A percentile compares a stretch with the other conserved stretches of the same genome.
Evolutionary conservation across 768 basidiomycete genomes (phyloP).

Genomic region (Leccinum broughii): DNA sequence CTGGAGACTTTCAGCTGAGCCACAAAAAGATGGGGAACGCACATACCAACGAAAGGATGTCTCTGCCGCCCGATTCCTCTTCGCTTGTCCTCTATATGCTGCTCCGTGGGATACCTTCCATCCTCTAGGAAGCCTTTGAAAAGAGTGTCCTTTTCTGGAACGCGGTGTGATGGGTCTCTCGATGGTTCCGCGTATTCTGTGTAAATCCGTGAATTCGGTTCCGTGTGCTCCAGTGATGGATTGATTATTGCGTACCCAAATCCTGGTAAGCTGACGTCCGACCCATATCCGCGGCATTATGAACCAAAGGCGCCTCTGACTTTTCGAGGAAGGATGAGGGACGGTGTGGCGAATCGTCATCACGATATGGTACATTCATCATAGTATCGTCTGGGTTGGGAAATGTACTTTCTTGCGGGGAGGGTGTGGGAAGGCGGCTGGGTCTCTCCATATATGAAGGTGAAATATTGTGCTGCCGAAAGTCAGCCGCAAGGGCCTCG

Average conservation of each 20-base stretch:
- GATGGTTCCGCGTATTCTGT: constrained; percentile 68
- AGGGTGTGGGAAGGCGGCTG: constrained; percentile 20
- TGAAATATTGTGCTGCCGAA: constrained; percentile 22
- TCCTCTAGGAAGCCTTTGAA: constrained; percentile 44
- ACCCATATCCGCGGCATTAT: constrained; percentile 44
- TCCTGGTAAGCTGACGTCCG: constrained; percentile 48
- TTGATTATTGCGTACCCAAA: constrained; percentile 42
- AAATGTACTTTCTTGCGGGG: constrained; percentile 7
- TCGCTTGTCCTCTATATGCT: constrained; percentile 87
- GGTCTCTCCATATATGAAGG: constrained; percentile 15
- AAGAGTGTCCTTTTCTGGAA: constrained; percentile 42
- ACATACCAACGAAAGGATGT: constrained; percentile 75
- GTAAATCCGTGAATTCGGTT: constrained; percentile 6
- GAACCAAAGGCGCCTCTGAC: constrained; percentile 42
- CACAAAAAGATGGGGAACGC: background rate
- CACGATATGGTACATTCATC: constrained; percentile 22
- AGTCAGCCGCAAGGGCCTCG: constrained; percentile 28
- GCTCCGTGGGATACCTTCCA: constrained; percentile 64
- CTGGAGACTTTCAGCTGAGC: constrained; percentile 34
- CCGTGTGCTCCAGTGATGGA: background rate
- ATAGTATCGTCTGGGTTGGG: constrained; percentile 6
- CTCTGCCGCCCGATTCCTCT: constrained; percentile 81
- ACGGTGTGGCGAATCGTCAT: constrained; percentile 22
- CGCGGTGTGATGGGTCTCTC: constrained; percentile 21
- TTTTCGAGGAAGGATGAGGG: constrained; percentile 21